Evolutionary conservation across 192 early-diverging fungal genomes (phyloP).

Genomic region (Spinellus fusiger): DNA sequence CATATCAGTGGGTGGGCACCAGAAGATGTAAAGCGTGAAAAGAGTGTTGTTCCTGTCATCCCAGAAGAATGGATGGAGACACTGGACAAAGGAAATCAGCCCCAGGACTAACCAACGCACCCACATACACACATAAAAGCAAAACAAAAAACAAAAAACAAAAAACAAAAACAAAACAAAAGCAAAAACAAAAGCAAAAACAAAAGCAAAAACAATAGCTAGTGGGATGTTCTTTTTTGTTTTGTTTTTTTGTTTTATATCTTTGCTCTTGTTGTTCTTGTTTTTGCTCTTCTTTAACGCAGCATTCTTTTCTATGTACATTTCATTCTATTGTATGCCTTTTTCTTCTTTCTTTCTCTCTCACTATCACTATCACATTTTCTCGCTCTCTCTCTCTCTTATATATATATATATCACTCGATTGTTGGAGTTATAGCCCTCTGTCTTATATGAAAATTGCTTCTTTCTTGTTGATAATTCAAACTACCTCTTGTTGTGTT

Average conservation of each 20-base stretch:
- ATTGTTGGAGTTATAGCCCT: no score
- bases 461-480: no score
- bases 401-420: no score
- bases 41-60: slow-evolving; percentile 17
- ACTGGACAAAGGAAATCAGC: slow-evolving; percentile 18
- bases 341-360: slow-evolving; percentile 4
- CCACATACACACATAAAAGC: no score
- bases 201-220: no score
- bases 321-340: neutral
- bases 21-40: neutral
- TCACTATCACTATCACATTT: neutral
- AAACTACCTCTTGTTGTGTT: no score
- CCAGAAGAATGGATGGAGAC: slow-evolving; percentile 30
- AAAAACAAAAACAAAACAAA: no score
- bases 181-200: no score
- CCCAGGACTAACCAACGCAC: neutral
- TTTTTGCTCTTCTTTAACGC: neutral
- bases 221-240: neutral
- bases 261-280: neutral
- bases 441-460: no score
- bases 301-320: no score
- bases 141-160: no score
- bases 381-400: no score
- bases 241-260: neutral
- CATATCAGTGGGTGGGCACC: slow-evolving; percentile 1